Conservation (phyloP, 768 basidiomycete species). For the Macrocybe gigantea region DNA sequence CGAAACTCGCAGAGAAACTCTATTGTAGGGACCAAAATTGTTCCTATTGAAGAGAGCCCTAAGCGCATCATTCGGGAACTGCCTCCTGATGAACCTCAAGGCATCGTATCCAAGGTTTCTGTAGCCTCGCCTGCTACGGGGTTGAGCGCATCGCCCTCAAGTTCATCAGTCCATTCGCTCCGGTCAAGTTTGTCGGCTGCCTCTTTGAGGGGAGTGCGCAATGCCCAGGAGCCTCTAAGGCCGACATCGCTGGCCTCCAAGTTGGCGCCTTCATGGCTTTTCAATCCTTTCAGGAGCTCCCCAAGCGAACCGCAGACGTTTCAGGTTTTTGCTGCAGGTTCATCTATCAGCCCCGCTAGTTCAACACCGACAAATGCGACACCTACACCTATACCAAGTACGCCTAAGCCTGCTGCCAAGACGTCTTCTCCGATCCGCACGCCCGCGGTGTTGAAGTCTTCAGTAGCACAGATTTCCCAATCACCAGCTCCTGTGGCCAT, state of each 20-base stretch:
- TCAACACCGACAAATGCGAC: slow-evolving; percentile 8
- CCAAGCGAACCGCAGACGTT: slow-evolving; percentile 61
- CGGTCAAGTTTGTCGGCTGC: slow-evolving; percentile 44
- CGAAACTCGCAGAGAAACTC: slow-evolving; percentile 47
- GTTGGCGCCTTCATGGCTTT: slow-evolving; percentile 72
- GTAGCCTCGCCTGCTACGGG: slow-evolving; percentile 7
- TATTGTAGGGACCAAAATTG: slow-evolving; percentile 39
- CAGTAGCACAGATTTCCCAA: slow-evolving; percentile 25
- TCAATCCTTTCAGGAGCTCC: slow-evolving; percentile 66
- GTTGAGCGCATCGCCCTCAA: slow-evolving; percentile 59
- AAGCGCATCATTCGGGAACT: slow-evolving; percentile 42
- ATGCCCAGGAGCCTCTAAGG: slow-evolving; percentile 20
- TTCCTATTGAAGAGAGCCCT: slow-evolving; percentile 71
- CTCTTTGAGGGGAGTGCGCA: slow-evolving; percentile 27
- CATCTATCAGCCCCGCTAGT: slow-evolving; percentile 21
- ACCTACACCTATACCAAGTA: neutral
- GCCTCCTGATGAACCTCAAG: slow-evolving; percentile 36
- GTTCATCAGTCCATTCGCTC: slow-evolving; percentile 56
- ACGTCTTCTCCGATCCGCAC: slow-evolving; percentile 27
- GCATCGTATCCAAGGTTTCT: neutral
- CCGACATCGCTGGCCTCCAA: slow-evolving; percentile 47
- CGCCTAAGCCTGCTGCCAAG: neutral
- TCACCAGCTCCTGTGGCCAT: slow-evolving; percentile 39
- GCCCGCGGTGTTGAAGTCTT: slow-evolving; percentile 25
- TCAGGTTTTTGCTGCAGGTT: slow-evolving; percentile 45